These are phyloP conservation scores for Metschnikowia picachoensis DNA, from an alignment of 805 yeast species.

Conservation along the genomic window DNA sequence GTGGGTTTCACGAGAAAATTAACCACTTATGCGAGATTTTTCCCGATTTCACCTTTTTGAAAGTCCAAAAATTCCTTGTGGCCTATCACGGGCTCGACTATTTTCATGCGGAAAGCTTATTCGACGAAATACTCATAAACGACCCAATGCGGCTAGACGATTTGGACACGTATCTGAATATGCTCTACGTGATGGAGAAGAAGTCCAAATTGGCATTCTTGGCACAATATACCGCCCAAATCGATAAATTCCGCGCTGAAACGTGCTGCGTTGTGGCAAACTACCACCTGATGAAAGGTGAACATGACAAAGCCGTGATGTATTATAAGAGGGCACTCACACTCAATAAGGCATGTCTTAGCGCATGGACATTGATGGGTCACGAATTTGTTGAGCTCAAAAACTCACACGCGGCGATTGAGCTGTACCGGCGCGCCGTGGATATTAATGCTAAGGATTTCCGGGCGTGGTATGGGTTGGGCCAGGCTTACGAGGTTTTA, in stretches of 20 bases:
- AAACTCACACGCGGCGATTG: constrained; percentile 96
- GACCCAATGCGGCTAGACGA: constrained; percentile 92
- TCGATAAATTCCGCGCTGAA: constrained; percentile 88
- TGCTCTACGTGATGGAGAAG: constrained; percentile 90
- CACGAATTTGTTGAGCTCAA: constrained; percentile 96
- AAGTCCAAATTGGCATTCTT: constrained; percentile 76
- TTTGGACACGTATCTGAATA: constrained; percentile 90
- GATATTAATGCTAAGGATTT: constrained; percentile 86
- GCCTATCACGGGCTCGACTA: constrained; percentile 86
- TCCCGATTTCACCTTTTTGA: constrained; percentile 71
- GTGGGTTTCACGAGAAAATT: constrained; percentile 47
- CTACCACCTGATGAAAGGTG: constrained; percentile 85
- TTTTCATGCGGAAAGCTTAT: constrained; percentile 68
- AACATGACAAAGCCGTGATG: constrained; percentile 92
- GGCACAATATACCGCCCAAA: constrained; percentile 78
- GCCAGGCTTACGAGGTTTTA: constrained; percentile 95
- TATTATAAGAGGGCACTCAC: constrained; percentile 87
- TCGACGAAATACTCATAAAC: constrained; percentile 63
- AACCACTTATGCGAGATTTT: constrained; percentile 49
- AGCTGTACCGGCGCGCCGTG: constrained; percentile 88
- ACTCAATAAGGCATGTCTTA: constrained; percentile 70
- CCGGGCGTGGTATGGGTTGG: constrained; percentile 97
- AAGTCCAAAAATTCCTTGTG: constrained; percentile 77
- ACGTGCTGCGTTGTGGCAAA: constrained; percentile 94
- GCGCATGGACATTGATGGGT: constrained; percentile 98